Conservation (phyloP, 2,329 filamentous ascomycete genomes). For the Venturia carpophila region DNA sequence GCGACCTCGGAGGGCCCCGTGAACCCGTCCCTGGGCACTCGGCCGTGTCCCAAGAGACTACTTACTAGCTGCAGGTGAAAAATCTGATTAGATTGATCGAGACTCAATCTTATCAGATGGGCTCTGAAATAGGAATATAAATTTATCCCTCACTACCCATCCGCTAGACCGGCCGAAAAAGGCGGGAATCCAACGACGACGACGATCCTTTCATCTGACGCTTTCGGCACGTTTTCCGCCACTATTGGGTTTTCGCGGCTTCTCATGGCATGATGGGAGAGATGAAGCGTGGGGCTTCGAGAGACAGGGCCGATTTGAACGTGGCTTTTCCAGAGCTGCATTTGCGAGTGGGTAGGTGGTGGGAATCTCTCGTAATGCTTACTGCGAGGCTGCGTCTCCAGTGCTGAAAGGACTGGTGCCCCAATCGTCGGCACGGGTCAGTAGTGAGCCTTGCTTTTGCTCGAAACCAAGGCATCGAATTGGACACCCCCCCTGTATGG, state of each 20-base stretch:
- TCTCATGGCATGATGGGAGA: too few species aligned
- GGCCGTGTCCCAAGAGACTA: background rate
- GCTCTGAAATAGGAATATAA: slow-evolving; percentile 7
- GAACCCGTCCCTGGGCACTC: background rate
- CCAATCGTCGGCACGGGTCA: background rate
- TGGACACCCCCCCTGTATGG: too few species aligned
- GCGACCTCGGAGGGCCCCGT: too few species aligned
- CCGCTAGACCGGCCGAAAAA: background rate
- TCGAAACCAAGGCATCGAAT: background rate
- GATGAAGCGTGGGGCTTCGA: background rate
- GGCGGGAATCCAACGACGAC: background rate
- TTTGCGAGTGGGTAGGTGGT: background rate
- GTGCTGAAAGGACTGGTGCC: background rate
- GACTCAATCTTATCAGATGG: background rate
- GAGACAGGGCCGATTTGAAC: background rate
- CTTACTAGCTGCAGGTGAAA: background rate
- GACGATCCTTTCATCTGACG: background rate
- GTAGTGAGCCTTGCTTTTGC: background rate
- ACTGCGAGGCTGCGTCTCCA: background rate
- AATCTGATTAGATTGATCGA: background rate
- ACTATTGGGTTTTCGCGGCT: background rate
- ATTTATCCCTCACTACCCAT: background rate
- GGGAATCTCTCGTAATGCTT: background rate
- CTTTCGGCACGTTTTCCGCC: background rate
- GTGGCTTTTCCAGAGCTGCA: background rate